phyloP scores from a whole-genome alignment of 2,329 filamentous ascomycete species.

The Aspergillus sp. region DNA sequence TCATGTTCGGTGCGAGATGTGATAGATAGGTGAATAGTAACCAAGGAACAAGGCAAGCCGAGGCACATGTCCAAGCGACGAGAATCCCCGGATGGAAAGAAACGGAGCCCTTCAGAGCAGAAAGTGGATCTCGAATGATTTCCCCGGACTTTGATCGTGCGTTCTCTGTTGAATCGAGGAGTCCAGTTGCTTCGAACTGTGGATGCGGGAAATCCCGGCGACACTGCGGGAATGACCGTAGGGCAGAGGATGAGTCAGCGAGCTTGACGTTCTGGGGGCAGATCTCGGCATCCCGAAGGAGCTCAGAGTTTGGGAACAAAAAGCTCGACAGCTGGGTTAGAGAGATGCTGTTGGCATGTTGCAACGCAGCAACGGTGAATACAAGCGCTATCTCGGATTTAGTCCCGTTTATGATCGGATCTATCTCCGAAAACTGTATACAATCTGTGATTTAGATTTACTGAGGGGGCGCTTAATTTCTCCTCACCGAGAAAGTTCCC shows the following conservation, averaged over 20 bases:
- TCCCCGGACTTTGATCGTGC: constrained; percentile 17
- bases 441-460: not conserved
- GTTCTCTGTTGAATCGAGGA: not conserved
- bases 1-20: not conserved
- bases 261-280: not conserved
- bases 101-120: constrained; percentile 1
- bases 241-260: constrained; percentile 13
- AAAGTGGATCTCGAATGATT: constrained; percentile 8
- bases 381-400: not conserved
- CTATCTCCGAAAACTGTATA: not conserved
- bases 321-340: not conserved
- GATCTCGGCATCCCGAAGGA: constrained; percentile 2
- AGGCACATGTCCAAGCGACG: not conserved
- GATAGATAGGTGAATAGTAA: not conserved
- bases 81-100: constrained; percentile 2
- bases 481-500: constrained; percentile 23
- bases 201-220: constrained; percentile 22
- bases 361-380: too few relatives aligned
- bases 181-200: not conserved
- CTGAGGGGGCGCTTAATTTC: constrained; percentile 13
- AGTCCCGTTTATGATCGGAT: not conserved
- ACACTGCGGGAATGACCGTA: constrained; percentile 16
- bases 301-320: not conserved
- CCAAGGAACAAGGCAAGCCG: not conserved
- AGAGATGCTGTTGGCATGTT: not conserved